A percentile compares a stretch with the other conserved stretches of the same genome.
Conservation (phyloP, 805 yeast genomes). For the Ogataea nitratoaversa region DNA sequence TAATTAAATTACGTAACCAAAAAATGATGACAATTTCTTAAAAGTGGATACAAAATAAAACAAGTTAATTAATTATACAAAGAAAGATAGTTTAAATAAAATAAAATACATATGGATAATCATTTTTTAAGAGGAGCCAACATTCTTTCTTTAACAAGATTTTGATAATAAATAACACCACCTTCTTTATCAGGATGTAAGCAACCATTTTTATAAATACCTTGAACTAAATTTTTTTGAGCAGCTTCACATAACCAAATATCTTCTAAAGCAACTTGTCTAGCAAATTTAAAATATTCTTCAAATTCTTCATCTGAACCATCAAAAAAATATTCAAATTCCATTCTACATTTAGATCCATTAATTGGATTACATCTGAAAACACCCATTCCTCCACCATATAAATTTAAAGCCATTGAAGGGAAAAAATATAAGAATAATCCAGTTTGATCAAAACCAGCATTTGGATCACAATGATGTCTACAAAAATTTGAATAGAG, state of each 20-base stretch:
- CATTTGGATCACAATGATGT: constrained; percentile 21
- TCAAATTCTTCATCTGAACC: constrained; percentile 27
- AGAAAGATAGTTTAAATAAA: too few species aligned
- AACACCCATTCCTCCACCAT: constrained; percentile 29
- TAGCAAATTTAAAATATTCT: constrained; percentile 26
- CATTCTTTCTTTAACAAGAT: constrained; percentile 16
- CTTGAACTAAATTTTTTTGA: constrained; percentile 23
- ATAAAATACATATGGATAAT: too few species aligned
- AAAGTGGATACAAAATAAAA: too few species aligned
- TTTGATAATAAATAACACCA: constrained; percentile 22
- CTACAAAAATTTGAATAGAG: constrained; percentile 25
- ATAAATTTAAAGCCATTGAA: constrained; percentile 23
- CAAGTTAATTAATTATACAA: too few species aligned
- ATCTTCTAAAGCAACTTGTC: constrained; percentile 31
- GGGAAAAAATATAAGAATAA: constrained; percentile 28
- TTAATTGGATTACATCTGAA: constrained; percentile 27
- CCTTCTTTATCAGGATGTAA: constrained; percentile 27
- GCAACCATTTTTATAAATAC: constrained; percentile 23
- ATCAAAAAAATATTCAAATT: constrained; percentile 28
- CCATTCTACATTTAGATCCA: constrained; percentile 26
- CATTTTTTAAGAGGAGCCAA: constrained; percentile 4
- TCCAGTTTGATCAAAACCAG: constrained; percentile 15
- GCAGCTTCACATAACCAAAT: constrained; percentile 28
- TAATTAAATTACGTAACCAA: too few species aligned
- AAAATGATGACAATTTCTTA: too few species aligned